phyloP scores from a whole-genome alignment of 371 early-diverging fungal species.

The Mucor velutinosus region DNA sequence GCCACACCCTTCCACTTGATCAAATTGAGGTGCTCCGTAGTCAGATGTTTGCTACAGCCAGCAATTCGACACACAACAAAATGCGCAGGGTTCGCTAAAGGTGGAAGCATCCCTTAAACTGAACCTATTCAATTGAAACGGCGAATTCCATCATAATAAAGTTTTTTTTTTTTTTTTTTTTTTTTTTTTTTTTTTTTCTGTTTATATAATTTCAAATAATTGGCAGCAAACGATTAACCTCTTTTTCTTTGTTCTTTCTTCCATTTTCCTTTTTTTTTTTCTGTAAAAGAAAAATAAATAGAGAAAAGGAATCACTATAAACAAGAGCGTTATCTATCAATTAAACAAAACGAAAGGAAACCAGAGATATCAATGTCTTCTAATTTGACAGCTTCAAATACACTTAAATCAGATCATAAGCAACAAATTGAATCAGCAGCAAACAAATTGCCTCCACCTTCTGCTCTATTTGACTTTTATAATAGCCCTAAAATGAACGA shows the following conservation, averaged over 20 bases:
- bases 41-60: conserved; percentile 6
- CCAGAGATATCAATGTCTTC: conserved; percentile 6
- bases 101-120: neutral
- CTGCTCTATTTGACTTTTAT: conserved; percentile 23
- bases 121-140: neutral
- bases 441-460: conserved; percentile 31
- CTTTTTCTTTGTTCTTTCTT: neutral
- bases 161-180: conserved; percentile 12
- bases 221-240: neutral
- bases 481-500: conserved; percentile 5
- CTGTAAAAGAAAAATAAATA: neutral
- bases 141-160: conserved; percentile 2
- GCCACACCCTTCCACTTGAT: neutral
- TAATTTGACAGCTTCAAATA: conserved; percentile 1
- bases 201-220: neutral
- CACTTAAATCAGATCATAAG: conserved; percentile 10
- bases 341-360: neutral
- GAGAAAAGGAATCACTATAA: neutral
- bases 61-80: too few species aligned
- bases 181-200: neutral
- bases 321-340: neutral
- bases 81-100: too few species aligned
- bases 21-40: neutral
- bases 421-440: conserved; percentile 3
- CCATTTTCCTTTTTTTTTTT: neutral